A percentile compares a stretch with the other conserved stretches of the same genome.
These are phyloP conservation scores for Diaporthe ampelina DNA, from an alignment of 2,329 filamentous ascomycete species.

Conservation along the genomic window DNA sequence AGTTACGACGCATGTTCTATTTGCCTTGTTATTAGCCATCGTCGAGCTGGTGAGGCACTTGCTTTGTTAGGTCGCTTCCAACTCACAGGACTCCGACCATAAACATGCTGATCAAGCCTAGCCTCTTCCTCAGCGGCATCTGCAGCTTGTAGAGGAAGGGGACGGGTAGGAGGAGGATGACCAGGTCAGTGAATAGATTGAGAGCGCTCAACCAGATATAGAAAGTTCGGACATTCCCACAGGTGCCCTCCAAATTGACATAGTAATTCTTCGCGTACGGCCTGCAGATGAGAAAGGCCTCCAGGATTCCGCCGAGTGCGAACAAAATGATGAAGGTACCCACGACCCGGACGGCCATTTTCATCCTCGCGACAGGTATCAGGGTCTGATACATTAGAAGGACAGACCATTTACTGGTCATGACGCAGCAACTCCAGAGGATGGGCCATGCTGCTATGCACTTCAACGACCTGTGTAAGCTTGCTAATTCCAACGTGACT, in stretches of 20 bases:
- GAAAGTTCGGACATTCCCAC: constrained; percentile 2
- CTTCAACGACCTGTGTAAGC: background rate
- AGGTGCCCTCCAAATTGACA: background rate
- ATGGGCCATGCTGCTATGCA: constrained; percentile 23
- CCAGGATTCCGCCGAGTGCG: background rate
- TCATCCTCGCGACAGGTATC: constrained; percentile 13
- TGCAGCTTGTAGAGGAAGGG: constrained; percentile 22
- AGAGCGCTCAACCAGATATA: constrained; percentile 18
- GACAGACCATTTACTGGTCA: constrained; percentile 11
- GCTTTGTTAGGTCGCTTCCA: background rate
- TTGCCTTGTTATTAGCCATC: background rate
- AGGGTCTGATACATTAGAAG: constrained; percentile 9
- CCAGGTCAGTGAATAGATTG: constrained; percentile 8
- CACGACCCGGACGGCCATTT: constrained; percentile 6
- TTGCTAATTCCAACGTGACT: too few species aligned
- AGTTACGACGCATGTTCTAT: constrained; percentile 14
- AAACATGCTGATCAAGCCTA: constrained; percentile 23
- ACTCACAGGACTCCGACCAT: constrained; percentile 22
- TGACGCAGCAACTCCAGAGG: constrained; percentile 17
- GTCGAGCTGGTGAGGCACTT: background rate
- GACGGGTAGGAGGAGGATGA: constrained; percentile 13
- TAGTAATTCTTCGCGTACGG: constrained; percentile 17
- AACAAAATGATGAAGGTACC: constrained; percentile 14
- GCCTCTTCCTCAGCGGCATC: constrained; percentile 13
- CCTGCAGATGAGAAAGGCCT: constrained; percentile 11